These are phyloP conservation scores for Heritiera littoralis DNA, from an alignment of 345 rosid species.

Conservation along the genomic window DNA sequence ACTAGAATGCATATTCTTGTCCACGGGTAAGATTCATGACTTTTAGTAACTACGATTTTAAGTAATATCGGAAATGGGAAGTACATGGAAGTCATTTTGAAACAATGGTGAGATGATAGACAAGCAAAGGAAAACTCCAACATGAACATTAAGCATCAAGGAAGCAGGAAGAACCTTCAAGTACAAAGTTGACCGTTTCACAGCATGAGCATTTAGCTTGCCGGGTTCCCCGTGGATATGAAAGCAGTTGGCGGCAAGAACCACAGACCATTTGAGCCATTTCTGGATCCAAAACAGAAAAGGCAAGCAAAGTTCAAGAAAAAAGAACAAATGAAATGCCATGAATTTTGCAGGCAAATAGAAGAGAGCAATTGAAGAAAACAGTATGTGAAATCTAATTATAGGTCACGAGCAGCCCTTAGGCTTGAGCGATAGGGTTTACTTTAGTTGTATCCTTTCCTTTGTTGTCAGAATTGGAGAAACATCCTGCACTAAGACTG, in stretches of 20 bases:
- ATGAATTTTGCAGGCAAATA: background rate
- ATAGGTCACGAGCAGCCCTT: background rate
- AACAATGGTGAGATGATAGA: background rate
- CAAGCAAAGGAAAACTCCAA: background rate
- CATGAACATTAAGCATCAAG: background rate
- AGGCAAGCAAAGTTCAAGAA: too few species aligned
- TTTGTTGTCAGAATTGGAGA: background rate
- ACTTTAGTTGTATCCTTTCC: background rate
- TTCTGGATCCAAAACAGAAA: constrained; percentile 37
- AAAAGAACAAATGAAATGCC: background rate
- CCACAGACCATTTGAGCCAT: constrained; percentile 93
- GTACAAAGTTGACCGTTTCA: constrained; percentile 68
- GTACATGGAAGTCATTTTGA: background rate
- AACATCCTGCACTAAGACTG: background rate
- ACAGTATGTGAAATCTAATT: background rate
- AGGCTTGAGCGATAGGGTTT: background rate
- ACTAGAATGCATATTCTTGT: background rate
- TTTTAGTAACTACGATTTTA: background rate
- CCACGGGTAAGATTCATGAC: background rate
- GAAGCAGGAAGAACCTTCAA: constrained; percentile 62
- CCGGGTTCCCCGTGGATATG: constrained; percentile 67
- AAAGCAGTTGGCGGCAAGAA: constrained; percentile 75
- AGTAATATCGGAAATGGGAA: background rate
- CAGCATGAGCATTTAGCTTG: constrained; percentile 69
- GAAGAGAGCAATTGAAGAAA: background rate